Evolutionary conservation across 164 flowering plant species (phyloP).

Genomic region (Berberis vulgaris): DNA sequence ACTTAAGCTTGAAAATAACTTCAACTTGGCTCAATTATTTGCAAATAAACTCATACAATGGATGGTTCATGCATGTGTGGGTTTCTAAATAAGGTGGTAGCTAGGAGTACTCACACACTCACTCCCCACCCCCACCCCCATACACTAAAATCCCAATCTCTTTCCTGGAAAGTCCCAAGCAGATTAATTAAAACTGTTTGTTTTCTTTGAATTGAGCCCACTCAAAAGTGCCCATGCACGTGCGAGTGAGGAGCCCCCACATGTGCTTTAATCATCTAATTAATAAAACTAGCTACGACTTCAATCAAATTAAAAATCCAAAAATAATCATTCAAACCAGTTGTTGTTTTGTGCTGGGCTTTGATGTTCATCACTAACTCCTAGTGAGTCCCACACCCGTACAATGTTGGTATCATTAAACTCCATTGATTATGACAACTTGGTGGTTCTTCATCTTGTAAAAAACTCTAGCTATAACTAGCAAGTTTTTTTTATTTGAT

Average conservation of each 20-base stretch:
- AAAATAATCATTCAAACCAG: neutral
- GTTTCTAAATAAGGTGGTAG: too few relatives aligned
- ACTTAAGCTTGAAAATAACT: too few relatives aligned
- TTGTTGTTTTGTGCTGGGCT: neutral
- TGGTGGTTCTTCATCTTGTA: neutral
- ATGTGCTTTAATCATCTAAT: slow-evolving; percentile 38
- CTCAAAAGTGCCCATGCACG: slow-evolving; percentile 34
- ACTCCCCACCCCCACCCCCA: too few relatives aligned
- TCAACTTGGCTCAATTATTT: too few relatives aligned
- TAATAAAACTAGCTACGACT: neutral
- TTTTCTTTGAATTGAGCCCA: slow-evolving; percentile 7
- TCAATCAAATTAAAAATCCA: neutral
- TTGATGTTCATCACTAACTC: neutral
- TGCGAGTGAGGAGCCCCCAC: slow-evolving; percentile 42
- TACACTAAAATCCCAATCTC: too few relatives aligned
- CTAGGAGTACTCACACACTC: too few relatives aligned
- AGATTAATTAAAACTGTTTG: neutral
- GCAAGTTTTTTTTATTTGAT: neutral
- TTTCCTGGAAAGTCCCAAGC: too few relatives aligned
- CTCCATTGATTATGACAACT: slow-evolving; percentile 16
- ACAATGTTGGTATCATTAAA: slow-evolving; percentile 3
- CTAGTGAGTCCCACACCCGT: neutral
- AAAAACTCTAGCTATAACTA: neutral
- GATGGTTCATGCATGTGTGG: too few relatives aligned
- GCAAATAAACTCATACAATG: too few relatives aligned